Evolutionary conservation across 441 rosid species (phyloP).

Genomic region (Syzygium malaccense): DNA sequence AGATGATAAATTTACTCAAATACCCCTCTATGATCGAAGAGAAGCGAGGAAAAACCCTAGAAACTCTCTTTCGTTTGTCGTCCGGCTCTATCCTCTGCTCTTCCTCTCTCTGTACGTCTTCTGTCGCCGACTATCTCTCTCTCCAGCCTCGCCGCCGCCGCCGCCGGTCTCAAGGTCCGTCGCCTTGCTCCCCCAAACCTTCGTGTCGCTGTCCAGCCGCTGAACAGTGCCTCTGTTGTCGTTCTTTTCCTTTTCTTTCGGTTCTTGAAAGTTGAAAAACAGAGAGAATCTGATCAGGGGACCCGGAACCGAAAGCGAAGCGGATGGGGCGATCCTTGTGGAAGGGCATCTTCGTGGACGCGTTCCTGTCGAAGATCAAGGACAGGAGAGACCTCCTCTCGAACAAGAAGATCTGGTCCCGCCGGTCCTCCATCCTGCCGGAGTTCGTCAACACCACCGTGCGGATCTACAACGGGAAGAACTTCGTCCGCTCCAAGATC

Average conservation of each 20-base stretch:
- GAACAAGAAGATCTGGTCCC: slow-evolving; percentile 50
- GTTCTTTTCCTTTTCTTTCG: neutral
- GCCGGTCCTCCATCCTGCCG: slow-evolving; percentile 48
- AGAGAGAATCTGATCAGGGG: neutral
- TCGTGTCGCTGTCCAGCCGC: neutral
- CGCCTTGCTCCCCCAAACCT: accelerated
- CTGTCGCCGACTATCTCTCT: neutral
- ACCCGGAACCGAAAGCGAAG: neutral
- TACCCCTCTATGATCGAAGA: neutral
- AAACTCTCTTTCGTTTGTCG: too few relatives aligned
- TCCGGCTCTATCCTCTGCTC: neutral
- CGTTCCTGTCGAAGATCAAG: slow-evolving; percentile 36
- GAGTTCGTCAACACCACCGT: slow-evolving; percentile 27
- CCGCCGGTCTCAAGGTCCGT: neutral
- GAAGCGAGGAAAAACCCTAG: neutral
- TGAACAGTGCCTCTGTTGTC: neutral
- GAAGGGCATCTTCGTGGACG: slow-evolving; percentile 51
- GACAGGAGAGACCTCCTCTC: slow-evolving; percentile 25
- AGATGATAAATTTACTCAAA: neutral
- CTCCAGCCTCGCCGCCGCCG: neutral
- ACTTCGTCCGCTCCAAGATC: slow-evolving; percentile 41
- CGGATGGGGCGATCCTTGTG: slow-evolving; percentile 16
- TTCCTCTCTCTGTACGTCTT: neutral
- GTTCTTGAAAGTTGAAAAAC: neutral
- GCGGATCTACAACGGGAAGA: neutral